phyloP scores from a whole-genome alignment of 2,329 filamentous ascomycete species.

The Penicillium sumatraense region DNA sequence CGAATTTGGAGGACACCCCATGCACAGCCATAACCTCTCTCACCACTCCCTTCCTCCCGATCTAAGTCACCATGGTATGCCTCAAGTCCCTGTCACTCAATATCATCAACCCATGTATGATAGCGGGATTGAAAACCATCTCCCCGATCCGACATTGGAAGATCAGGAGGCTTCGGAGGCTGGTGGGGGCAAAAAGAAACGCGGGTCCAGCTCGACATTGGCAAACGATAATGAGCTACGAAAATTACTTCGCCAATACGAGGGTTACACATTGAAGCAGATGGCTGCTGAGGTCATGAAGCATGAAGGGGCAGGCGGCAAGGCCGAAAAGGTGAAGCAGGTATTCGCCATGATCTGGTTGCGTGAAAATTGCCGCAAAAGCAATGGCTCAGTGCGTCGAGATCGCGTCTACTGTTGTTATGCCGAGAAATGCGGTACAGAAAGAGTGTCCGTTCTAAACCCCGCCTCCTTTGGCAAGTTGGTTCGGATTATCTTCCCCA shows the following conservation, averaged over 20 bases:
- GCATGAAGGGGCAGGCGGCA: slow-evolving; percentile 54
- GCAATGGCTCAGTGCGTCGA: slow-evolving; percentile 74
- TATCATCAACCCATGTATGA: slow-evolving; percentile 49
- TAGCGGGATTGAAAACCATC: slow-evolving; percentile 46
- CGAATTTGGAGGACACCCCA: slow-evolving; percentile 42
- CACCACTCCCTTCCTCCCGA: slow-evolving; percentile 43
- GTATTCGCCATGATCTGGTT: slow-evolving; percentile 59
- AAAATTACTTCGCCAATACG: slow-evolving; percentile 52
- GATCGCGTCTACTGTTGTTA: slow-evolving; percentile 96
- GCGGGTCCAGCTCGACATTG: slow-evolving; percentile 52
- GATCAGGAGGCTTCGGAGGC: slow-evolving; percentile 50
- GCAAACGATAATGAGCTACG: slow-evolving; percentile 56
- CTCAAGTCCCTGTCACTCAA: slow-evolving; percentile 39
- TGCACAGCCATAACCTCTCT: slow-evolving; percentile 40
- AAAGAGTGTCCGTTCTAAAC: slow-evolving; percentile 92
- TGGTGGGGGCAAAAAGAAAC: slow-evolving; percentile 50
- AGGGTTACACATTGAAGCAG: slow-evolving; percentile 50
- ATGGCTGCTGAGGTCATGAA: slow-evolving; percentile 55
- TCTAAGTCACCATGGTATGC: slow-evolving; percentile 37
- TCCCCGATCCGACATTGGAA: slow-evolving; percentile 45
- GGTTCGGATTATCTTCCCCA: slow-evolving; percentile 93
- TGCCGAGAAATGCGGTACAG: slow-evolving; percentile 86
- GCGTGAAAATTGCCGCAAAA: slow-evolving; percentile 53
- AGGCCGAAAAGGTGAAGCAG: slow-evolving; percentile 57
- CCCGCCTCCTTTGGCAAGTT: slow-evolving; percentile 97